Evolutionary conservation across 495 filamentous ascomycete genomes (phyloP).

Genomic region (Penicillium steckii): DNA sequence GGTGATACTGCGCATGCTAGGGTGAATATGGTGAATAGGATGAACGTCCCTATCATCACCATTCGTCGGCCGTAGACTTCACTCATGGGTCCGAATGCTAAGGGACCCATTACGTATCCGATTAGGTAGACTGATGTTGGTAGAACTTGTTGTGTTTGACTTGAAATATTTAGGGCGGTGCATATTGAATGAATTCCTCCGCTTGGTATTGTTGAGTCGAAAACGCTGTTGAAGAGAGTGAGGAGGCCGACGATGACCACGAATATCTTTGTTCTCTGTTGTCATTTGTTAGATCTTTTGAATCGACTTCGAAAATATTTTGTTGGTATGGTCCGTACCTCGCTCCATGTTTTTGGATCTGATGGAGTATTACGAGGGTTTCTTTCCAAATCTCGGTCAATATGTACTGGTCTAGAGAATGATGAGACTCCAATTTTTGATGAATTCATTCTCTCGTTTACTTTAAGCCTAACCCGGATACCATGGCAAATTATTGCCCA

Average conservation of each 20-base stretch:
- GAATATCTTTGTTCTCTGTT: background rate
- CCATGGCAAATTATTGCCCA: no score
- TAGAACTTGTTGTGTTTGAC: constrained; percentile 49
- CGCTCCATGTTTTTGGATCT: background rate
- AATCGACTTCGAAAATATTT: background rate
- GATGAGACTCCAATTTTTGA: no score
- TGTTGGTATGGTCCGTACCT: background rate
- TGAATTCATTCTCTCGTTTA: no score
- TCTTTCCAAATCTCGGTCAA: no score
- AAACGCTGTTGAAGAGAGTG: constrained; percentile 62
- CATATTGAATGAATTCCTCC: constrained; percentile 1
- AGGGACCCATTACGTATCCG: constrained; percentile 49
- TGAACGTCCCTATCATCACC: constrained; percentile 55
- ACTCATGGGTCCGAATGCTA: constrained; percentile 63
- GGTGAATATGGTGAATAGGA: constrained; percentile 36
- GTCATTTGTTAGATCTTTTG: background rate
- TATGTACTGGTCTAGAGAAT: no score
- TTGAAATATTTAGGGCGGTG: constrained; percentile 20
- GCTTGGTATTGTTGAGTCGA: constrained; percentile 43
- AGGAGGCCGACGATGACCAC: constrained; percentile 47
- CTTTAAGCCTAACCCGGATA: no score
- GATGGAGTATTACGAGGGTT: background rate
- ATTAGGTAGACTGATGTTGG: constrained; percentile 65
- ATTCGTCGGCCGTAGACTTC: constrained; percentile 62
- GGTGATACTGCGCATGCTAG: constrained; percentile 39